phyloP scores from a whole-genome alignment of 1,139 yeast genomes.

The Suhomyces ambrosiae region DNA sequence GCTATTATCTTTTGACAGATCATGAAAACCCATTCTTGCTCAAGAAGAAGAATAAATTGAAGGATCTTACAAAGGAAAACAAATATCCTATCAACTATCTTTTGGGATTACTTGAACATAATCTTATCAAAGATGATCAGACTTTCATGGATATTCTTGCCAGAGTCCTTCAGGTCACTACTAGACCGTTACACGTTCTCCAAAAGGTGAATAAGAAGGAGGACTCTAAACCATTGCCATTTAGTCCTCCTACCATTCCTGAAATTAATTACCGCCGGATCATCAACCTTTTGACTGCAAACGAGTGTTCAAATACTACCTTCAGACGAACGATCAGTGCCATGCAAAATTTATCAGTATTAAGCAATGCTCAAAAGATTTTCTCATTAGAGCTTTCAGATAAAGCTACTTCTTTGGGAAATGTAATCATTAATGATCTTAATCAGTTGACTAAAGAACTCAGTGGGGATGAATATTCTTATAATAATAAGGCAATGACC shows the following conservation, averaged over 20 bases:
- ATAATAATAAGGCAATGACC: constrained; percentile 55
- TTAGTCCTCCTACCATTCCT: constrained; percentile 65
- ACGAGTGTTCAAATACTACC: constrained; percentile 83
- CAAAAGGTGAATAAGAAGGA: constrained; percentile 28
- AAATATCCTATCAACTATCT: constrained; percentile 75
- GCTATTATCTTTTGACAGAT: constrained; percentile 78
- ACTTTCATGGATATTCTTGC: constrained; percentile 77
- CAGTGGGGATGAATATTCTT: constrained; percentile 27
- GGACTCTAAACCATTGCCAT: constrained; percentile 29
- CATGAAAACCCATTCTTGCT: constrained; percentile 65
- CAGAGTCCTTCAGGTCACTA: constrained; percentile 71
- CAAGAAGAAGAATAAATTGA: constrained; percentile 47
- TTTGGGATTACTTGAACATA: constrained; percentile 62
- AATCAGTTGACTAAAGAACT: constrained; percentile 53
- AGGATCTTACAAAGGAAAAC: constrained; percentile 44
- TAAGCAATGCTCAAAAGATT: constrained; percentile 62
- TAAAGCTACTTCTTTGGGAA: constrained; percentile 65
- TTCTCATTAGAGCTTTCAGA: constrained; percentile 72
- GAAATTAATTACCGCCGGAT: constrained; percentile 62
- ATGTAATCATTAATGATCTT: constrained; percentile 58
- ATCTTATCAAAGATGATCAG: constrained; percentile 68
- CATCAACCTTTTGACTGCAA: constrained; percentile 72
- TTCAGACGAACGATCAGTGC: constrained; percentile 83
- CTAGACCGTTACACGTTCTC: constrained; percentile 66
- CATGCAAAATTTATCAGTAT: constrained; percentile 72